Base-by-base conservation (phyloP, 2,329 filamentous ascomycete genomes). In the Colletotrichum scovillei region DNA sequence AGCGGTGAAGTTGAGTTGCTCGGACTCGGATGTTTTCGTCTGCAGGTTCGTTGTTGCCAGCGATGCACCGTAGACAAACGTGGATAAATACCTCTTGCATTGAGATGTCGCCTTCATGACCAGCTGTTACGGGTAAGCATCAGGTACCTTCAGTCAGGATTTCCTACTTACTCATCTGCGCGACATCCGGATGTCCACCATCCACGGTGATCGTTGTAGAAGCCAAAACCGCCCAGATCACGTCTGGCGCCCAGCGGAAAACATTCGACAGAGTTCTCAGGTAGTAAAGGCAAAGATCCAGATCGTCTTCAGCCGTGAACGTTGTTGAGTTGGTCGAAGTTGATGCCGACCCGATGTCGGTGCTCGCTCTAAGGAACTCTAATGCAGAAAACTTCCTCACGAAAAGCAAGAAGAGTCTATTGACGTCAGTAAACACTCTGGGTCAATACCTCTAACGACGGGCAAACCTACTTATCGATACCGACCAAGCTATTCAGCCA, bases 251-350 rank as follows among this genome's bases (percentile, higher is more conserved):
- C 81, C 90, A 92, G 30, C 89, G 87, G 19, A 98, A 84, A 30
- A 97, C 88, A 76, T 94, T 93, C 5, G 91, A 91, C 1, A 98
- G 81, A 2, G 93, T 93, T 64, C 90, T 90, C 24, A 98, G 83
- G 78, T 96, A 93, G 80, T 98, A 97, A 3, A 94, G 84, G 74
- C 92, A 94, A 69, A 95, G 88, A 74, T 93, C 92, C 8, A 95
- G 86, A 76, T 97, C 93, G 75, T 95, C 91, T 7, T 91, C 87
- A 57, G 87, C 84, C 3, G 82, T 84, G 72, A 90, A 87, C 7
- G 76, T 79, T 42, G 79, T 77, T 38, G 78, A 81, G 24, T 76
- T 76, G 72, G 76, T 78, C 59, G 78, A 74, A 6, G 76, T 63
- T 22, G 76, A 73, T n/a, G 78, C 69, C 56, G 77, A 80, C 30